A percentile compares a stretch with the other conserved stretches of the same genome.
Conservation (phyloP, 2,329 filamentous ascomycete species). For the Trichoderma sp. region DNA sequence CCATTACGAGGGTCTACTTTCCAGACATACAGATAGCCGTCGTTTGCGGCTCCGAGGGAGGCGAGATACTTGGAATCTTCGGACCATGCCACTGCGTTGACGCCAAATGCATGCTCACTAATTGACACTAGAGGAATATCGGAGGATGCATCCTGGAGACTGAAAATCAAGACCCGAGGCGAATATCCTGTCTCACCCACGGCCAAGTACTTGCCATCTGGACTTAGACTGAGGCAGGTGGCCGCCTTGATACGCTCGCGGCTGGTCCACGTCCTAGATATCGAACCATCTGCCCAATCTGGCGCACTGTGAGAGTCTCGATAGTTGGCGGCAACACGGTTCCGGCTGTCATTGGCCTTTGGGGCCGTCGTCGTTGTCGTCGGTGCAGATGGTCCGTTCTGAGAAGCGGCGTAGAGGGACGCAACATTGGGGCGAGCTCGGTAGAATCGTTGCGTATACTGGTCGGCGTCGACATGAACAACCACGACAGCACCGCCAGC, state of each 20-base stretch:
- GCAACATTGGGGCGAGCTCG: constrained; percentile 76
- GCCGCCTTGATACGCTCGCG: constrained; percentile 92
- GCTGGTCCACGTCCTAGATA: constrained; percentile 77
- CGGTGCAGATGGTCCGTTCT: constrained; percentile 49
- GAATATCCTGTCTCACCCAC: constrained; percentile 95
- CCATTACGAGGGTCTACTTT: constrained; percentile 79
- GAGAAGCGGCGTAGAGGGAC: constrained; percentile 60
- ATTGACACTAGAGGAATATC: constrained; percentile 83
- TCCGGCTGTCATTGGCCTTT: constrained; percentile 63
- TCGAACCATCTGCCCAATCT: constrained; percentile 62
- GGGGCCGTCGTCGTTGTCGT: constrained; percentile 45
- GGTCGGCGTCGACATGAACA: constrained; percentile 70
- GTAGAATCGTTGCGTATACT: constrained; percentile 80
- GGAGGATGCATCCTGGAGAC: constrained; percentile 72
- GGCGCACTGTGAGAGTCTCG: constrained; percentile 48
- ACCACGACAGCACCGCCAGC: constrained; percentile 93
- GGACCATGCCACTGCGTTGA: constrained; percentile 86
- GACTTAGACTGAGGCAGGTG: constrained; percentile 84
- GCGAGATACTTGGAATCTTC: constrained; percentile 82
- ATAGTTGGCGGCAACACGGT: constrained; percentile 47
- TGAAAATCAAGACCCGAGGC: constrained; percentile 87
- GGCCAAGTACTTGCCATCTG: constrained; percentile 81
- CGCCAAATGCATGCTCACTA: constrained; percentile 85
- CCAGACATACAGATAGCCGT: constrained; percentile 94
- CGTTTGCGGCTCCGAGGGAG: constrained; percentile 83